Evolutionary conservation across 2,329 filamentous ascomycete genomes (phyloP), one percentile per base, ranked within the genome.

Genomic region (Cladophialophora psammophila): DNA sequence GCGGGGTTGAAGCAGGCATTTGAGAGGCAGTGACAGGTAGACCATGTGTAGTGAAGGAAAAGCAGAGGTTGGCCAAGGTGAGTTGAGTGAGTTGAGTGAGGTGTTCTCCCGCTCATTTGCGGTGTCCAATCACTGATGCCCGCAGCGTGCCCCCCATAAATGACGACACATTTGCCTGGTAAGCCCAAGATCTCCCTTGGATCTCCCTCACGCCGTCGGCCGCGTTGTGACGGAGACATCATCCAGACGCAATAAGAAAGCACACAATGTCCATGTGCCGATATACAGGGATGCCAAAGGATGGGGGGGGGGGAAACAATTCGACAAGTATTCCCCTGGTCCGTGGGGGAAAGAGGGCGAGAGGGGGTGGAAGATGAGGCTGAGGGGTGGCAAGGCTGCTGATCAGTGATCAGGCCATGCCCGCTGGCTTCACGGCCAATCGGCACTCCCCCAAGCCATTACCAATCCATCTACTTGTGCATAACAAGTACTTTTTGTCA

Each of bases 71-170:
- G 59, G 59, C 45, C 20, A 31, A 26, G 20, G 13, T 31, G 6
- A 18, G 20, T 15, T 10, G 45, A 4, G 13, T 50, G 45, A 48
- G 18, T 7, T 50, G 45, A 26, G 36, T 40, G 55, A 40, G 36
- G 15, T 38, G 45, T 52, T 54, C 34, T 53, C 40, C 35, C 36
- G 13, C 10, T 34, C 26, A 20, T 26, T 31, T 59, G 56, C 40
- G 9, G 32, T n/a, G 58, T 10, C 58, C 58, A 60, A 60, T 60
- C 42, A 31, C 58, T 13, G 58, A 1, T n/a, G 20, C 58, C 32
- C 42, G 26, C 40, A 18, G 10, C 12, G 32, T 60, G 40, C 58
- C 42, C 42, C 58, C 40, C 13, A 42, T n/a, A 52, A 34, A 60
- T 60, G 58, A 60, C 58, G 58, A 42, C 58, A 60, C 26, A 52